Conservation (phyloP, 1,139 yeast species). For the Lodderomyces elongisporus region DNA sequence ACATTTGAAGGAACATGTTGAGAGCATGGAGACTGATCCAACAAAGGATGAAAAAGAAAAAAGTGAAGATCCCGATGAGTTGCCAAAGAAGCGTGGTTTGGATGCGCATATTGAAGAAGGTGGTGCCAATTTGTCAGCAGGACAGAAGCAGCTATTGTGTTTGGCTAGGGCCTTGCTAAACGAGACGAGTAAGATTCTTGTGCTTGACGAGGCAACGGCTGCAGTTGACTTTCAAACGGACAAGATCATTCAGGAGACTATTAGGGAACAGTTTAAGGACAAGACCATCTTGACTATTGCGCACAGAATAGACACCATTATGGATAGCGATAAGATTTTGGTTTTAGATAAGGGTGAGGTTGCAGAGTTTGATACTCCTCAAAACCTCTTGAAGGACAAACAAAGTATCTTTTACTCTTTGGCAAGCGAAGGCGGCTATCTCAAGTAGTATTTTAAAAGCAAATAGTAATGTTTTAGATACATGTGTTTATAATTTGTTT, state of each 20-base stretch:
- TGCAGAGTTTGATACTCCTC: constrained; percentile 68
- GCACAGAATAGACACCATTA: constrained; percentile 74
- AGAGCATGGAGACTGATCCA: constrained; percentile 22
- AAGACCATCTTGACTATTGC: constrained; percentile 79
- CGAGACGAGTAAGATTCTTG: constrained; percentile 52
- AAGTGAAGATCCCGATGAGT: constrained; percentile 22
- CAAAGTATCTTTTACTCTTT: constrained; percentile 25
- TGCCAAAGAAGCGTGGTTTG: constrained; percentile 24
- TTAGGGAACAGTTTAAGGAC: constrained; percentile 56
- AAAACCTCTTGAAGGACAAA: constrained; percentile 25
- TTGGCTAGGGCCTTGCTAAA: constrained; percentile 65
- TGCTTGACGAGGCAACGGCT: constrained; percentile 83
- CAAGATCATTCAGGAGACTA: constrained; percentile 68
- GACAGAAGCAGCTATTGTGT: constrained; percentile 74
- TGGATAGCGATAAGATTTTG: constrained; percentile 71
- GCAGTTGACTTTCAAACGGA: constrained; percentile 83
- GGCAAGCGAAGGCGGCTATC: constrained; percentile 24
- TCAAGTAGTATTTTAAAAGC: background rate
- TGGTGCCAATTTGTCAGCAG: constrained; percentile 70
- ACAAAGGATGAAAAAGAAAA: constrained; percentile 14
- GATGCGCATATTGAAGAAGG: constrained; percentile 55
- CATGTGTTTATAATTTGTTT: too few relatives aligned
- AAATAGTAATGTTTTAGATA: too few relatives aligned
- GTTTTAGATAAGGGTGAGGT: constrained; percentile 67
- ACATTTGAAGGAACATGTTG: constrained; percentile 46